Evolutionary conservation across 2,329 filamentous ascomycete species (phyloP), one percentile per base, ranked within the genome.

Genomic region (Daldinia sp.): DNA sequence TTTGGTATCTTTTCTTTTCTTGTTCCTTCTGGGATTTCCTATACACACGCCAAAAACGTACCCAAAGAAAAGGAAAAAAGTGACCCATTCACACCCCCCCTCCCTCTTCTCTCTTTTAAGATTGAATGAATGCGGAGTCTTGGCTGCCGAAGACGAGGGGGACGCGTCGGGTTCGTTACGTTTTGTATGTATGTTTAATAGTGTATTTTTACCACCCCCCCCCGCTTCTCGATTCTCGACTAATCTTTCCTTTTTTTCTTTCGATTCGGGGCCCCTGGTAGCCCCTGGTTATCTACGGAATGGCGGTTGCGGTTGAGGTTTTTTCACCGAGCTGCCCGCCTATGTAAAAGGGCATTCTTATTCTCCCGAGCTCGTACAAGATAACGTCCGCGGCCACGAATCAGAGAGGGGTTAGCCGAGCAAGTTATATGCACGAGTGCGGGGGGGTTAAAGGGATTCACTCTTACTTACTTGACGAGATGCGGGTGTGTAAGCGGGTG

Each of bases 321-420:
- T 67, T 65, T 63, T 58, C 62, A 63, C 65, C 65, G 65, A 68
- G 19, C 52, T 43, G 34, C 27, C 47, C 55, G 37, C 37, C 51
- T 37, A 23, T 37, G 39, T 25, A 32, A 50, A 63, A 58, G 65
- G 65, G 15, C 59, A 65, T 68, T 68, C 56, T 68, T 68, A 68
- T 63, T 68, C 49, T 60, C 53, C 65, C 65, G 65, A 68, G 35
- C 58, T 65, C 58, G 56, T 51, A 65, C 58, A 61, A 65, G 65
- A 68, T 68, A 68, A 68, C 59, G 47, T 23, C 17, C 10, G 30
- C 34, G 58, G 58, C 58, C 56, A 59, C 64, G 65, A 68, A 68
- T 68, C 65, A 58, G 65, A 61, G 55, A 60, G 55, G 55, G 56
- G 58, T 51, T 53, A 43, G 55, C 32, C 41, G 54, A 35, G 41